Evolutionary conservation across 495 filamentous ascomycete genomes (phyloP), one percentile per base, ranked within the genome.

Genomic region (Letharia columbiana): DNA sequence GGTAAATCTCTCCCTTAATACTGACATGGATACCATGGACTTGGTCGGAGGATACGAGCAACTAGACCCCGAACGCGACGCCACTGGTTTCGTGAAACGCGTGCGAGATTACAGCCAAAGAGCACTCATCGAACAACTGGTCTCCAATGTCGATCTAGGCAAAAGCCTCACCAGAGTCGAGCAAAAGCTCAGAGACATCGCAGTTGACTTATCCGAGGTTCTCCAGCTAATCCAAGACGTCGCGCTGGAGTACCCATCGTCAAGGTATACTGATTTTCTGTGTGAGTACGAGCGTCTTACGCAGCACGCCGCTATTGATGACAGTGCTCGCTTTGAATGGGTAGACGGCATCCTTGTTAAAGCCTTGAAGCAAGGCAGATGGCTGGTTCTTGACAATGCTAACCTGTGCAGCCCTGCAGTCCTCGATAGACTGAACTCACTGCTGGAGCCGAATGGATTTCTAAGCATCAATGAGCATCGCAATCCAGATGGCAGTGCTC

Each of bases 1-100:
- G 17, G 82, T 90, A 52, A 87, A 89, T 52, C 86, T 97, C 63
- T 84, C 92, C 15, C 80, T 98, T 70, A 97, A 95, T 74, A 85
- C 90, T 6, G 95, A 98, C 68, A 90, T 93, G 60, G 95, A 99
- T 75, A 90, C 93, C 20, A 96, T 93, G 86, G 95, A 99, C 72
- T 82, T 99, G 33, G 89, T 99, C 62, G 95, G 95, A 69, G 92
- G 94, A 0, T 99, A 95, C 72, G 95, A 98, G 72, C 95, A 99
- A 76, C 87, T 91, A 44, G 92, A 98, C 73, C 82, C 90, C 60
- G 77, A 86, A 41, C 83, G 93, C 58, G 84, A 86, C 58, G 74
- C 86, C 23, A 84, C 84, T 71, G 77, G 69, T 63, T 84, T 80
- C 67, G 77, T 82, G 66, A 74, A 41, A 81, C 84, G 63, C 63